Evolutionary conservation across 2,329 filamentous ascomycete species (phyloP).

Genomic region (Neospermospora avenae): DNA sequence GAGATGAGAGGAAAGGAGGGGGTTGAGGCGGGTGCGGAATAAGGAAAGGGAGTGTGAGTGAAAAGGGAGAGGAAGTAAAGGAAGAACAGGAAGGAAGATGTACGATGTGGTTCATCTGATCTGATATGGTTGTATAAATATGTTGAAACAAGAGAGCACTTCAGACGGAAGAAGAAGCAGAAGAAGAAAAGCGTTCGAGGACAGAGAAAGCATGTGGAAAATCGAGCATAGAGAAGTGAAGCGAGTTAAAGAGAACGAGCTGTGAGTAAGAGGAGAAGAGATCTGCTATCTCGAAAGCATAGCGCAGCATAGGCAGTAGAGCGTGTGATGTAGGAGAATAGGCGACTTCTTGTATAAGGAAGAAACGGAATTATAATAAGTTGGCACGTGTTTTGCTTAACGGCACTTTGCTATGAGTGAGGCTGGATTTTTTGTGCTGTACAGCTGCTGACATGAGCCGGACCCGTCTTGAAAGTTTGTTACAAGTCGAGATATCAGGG

Average conservation of each 20-base stretch:
- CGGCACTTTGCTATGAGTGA: too few relatives aligned
- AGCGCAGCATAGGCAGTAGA: constrained; percentile 8
- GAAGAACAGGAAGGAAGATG: neutral
- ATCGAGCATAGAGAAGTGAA: neutral
- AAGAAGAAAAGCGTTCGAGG: neutral
- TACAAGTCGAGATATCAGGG: too few relatives aligned
- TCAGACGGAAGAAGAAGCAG: neutral
- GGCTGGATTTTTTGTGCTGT: too few relatives aligned
- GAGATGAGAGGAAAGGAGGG: neutral
- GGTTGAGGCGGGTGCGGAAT: neutral
- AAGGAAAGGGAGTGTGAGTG: neutral
- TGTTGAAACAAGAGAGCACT: too few relatives aligned
- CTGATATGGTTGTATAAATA: neutral
- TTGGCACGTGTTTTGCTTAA: too few relatives aligned
- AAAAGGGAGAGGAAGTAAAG: neutral
- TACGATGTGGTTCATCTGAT: neutral
- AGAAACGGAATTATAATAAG: too few relatives aligned
- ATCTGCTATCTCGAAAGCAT: neutral
- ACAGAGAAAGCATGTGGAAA: neutral
- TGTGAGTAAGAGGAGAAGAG: too few relatives aligned
- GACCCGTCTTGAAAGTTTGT: too few relatives aligned
- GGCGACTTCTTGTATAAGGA: constrained; percentile 8
- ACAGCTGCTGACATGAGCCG: too few relatives aligned
- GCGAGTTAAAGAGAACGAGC: too few relatives aligned
- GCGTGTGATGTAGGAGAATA: neutral